Conservation (phyloP, 2,329 filamentous ascomycete genomes). For the Pseudocercospora fijiensis region DNA sequence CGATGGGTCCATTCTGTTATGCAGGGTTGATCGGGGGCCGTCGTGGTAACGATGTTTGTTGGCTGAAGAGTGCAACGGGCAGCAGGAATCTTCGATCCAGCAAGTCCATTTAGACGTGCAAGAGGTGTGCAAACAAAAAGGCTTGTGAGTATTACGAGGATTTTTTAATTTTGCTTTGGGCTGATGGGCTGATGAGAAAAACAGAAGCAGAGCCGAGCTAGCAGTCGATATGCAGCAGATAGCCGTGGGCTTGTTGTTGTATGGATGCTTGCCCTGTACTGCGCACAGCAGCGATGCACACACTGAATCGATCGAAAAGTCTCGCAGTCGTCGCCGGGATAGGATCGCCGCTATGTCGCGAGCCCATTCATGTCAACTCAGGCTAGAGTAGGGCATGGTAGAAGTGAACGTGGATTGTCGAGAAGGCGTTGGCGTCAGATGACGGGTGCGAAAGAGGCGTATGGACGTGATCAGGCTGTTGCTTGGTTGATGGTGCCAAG, state of each 20-base stretch:
- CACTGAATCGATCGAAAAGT: neutral
- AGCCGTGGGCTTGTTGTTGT: neutral
- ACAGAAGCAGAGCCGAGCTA: neutral
- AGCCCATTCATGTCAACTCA: neutral
- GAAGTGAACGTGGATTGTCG: neutral
- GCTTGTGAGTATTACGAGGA: neutral
- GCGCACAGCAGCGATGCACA: neutral
- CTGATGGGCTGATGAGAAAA: neutral
- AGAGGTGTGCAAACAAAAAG: neutral
- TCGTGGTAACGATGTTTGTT: neutral
- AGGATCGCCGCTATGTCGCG: neutral
- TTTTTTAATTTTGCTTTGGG: neutral
- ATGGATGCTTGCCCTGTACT: neutral
- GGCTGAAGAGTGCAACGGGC: neutral
- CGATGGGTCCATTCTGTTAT: slow-evolving; percentile 1
- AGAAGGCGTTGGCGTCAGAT: neutral
- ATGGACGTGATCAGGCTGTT: neutral
- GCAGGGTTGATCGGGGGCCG: neutral
- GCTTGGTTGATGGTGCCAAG: neutral
- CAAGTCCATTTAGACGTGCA: neutral
- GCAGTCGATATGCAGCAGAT: neutral
- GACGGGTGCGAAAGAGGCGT: neutral
- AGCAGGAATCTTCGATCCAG: neutral
- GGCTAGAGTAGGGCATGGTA: neutral
- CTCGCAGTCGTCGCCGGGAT: neutral